Evolutionary conservation across 2,329 filamentous ascomycete genomes (phyloP).

Genomic region (Fusarium avenaceum): DNA sequence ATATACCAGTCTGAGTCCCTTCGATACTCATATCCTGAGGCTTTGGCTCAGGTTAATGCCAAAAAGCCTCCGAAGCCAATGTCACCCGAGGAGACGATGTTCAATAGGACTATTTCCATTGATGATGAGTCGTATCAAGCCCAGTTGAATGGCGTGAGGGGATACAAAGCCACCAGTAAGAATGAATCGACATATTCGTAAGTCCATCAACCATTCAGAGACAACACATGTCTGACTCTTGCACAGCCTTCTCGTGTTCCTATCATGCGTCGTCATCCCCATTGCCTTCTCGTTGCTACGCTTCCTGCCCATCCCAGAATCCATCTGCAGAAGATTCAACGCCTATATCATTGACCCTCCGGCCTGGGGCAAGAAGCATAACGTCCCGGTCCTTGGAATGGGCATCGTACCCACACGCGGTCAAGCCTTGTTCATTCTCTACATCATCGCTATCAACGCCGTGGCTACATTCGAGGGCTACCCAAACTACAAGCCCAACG

Average conservation of each 20-base stretch:
- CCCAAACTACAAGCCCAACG: slow-evolving; percentile 45
- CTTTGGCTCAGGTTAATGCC: slow-evolving; percentile 25
- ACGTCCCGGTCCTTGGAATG: slow-evolving; percentile 42
- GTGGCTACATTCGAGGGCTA: slow-evolving; percentile 52
- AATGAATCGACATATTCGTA: slow-evolving; percentile 42
- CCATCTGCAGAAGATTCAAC: slow-evolving; percentile 39
- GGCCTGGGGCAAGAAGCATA: slow-evolving; percentile 45
- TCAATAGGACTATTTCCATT: slow-evolving; percentile 40
- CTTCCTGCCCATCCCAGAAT: slow-evolving; percentile 34
- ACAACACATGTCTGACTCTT: neutral
- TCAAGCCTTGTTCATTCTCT: slow-evolving; percentile 59
- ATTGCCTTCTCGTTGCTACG: slow-evolving; percentile 43
- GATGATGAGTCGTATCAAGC: slow-evolving; percentile 12
- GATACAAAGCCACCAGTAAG: slow-evolving; percentile 1
- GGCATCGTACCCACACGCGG: slow-evolving; percentile 57
- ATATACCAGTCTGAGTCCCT: slow-evolving; percentile 25
- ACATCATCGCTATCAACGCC: slow-evolving; percentile 57
- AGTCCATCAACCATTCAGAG: slow-evolving; percentile 2
- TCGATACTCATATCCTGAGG: slow-evolving; percentile 31
- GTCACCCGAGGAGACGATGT: neutral
- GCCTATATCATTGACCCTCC: slow-evolving; percentile 51
- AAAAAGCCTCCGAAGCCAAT: slow-evolving; percentile 14
- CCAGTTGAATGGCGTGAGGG: slow-evolving; percentile 30
- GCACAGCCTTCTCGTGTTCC: slow-evolving; percentile 38
- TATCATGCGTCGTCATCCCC: slow-evolving; percentile 40